Conservation (phyloP, 805 yeast genomes). For the Saccharomyces eubayanus region DNA sequence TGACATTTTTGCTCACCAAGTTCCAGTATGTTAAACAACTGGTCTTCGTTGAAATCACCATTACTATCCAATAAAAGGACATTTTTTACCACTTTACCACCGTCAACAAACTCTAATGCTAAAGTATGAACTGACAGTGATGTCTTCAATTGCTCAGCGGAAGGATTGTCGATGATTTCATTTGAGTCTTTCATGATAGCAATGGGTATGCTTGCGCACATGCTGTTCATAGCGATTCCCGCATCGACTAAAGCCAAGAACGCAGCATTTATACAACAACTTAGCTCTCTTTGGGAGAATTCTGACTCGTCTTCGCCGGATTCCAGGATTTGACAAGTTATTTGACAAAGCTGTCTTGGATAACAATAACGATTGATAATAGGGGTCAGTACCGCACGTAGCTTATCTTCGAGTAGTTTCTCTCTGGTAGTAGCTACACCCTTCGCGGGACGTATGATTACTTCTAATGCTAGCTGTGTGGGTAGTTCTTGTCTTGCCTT, state of each 20-base stretch:
- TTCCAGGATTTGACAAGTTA: conserved; percentile 57
- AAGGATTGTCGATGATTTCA: conserved; percentile 39
- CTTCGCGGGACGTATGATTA: conserved; percentile 65
- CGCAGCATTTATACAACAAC: conserved; percentile 64
- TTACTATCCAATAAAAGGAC: conserved; percentile 63
- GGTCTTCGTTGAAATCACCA: conserved; percentile 57
- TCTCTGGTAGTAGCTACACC: conserved; percentile 76
- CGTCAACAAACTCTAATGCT: conserved; percentile 45
- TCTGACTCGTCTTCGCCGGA: conserved; percentile 28
- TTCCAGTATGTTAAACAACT: conserved; percentile 47
- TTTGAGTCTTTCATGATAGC: conserved; percentile 29
- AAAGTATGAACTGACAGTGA: conserved; percentile 58
- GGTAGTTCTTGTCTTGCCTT: conserved; percentile 79
- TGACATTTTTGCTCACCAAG: conserved; percentile 42
- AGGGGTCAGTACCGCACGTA: conserved; percentile 53
- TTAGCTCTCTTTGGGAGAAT: conserved; percentile 44
- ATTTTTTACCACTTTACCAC: conserved; percentile 40
- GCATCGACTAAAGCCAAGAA: conserved; percentile 74
- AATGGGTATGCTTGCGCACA: conserved; percentile 52
- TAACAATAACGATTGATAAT: conserved; percentile 53
- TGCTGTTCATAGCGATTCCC: conserved; percentile 57
- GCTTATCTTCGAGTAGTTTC: conserved; percentile 60
- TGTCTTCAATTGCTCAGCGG: conserved; percentile 33
- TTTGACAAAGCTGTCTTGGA: conserved; percentile 73
- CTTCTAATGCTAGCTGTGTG: conserved; percentile 64